A percentile compares a stretch with the other conserved stretches of the same genome.
These are phyloP conservation scores for Cyberlindnera lachancei DNA, from an alignment of 805 yeast species.

Conservation along the genomic window DNA sequence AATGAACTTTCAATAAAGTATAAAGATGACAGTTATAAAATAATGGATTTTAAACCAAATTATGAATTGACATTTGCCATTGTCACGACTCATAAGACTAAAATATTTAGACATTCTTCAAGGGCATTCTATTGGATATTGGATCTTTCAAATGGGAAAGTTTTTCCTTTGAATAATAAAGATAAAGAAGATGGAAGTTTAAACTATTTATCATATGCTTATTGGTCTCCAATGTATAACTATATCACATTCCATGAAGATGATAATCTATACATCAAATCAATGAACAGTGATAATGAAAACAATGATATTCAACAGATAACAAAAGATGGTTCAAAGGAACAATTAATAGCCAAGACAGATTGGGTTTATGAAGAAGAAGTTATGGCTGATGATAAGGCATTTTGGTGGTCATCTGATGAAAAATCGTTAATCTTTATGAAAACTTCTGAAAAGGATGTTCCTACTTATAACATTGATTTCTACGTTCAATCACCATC, in stretches of 20 bases:
- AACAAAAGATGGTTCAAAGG: slow-evolving; percentile 62
- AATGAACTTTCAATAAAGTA: slow-evolving; percentile 5
- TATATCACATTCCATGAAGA: slow-evolving; percentile 57
- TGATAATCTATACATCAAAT: slow-evolving; percentile 56
- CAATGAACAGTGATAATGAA: slow-evolving; percentile 20
- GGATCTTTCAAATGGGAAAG: slow-evolving; percentile 20
- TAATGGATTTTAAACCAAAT: slow-evolving; percentile 15
- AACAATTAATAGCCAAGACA: slow-evolving; percentile 73
- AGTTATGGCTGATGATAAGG: slow-evolving; percentile 59
- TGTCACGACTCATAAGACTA: slow-evolving; percentile 42
- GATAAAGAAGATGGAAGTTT: slow-evolving; percentile 18
- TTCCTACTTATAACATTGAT: slow-evolving; percentile 64
- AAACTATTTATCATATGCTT: slow-evolving; percentile 37
- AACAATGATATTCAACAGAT: slow-evolving; percentile 27
- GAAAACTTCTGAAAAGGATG: slow-evolving; percentile 63
- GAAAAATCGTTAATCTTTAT: slow-evolving; percentile 59
- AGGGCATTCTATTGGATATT: slow-evolving; percentile 35
- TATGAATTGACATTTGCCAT: slow-evolving; percentile 28
- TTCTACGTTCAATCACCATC: slow-evolving; percentile 54
- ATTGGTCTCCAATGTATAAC: slow-evolving; percentile 70
- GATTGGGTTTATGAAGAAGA: slow-evolving; percentile 97
- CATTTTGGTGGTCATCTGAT: slow-evolving; percentile 82
- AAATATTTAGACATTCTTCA: slow-evolving; percentile 51
- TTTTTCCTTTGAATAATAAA: slow-evolving; percentile 24
- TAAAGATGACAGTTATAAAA: slow-evolving; percentile 4